Base-by-base conservation (phyloP, 164 flowering plant genomes). In the Tetracentron sinense region DNA sequence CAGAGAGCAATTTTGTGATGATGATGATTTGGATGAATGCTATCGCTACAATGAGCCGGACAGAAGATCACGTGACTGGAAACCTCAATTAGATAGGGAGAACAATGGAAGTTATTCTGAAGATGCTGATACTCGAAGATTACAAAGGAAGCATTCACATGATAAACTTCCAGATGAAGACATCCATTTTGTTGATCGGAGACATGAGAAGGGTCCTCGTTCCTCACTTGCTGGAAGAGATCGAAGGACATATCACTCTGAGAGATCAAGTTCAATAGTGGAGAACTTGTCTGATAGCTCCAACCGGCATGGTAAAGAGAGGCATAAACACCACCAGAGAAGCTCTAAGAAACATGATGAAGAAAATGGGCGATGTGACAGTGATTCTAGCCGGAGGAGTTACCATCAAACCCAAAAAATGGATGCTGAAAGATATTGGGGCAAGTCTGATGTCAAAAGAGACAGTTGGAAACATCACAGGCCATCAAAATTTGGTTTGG, bases 211-310 rank as follows among this genome's bases (percentile, higher is more conserved):
- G 61, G 71, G 29, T 62, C 66, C 68, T 65, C 79, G 44, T 64
- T 67, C 75, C 49, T 64, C 77, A 3, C 46, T 56, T 56, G 31
- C 65, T 64, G 71, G 69, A 62, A 79, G 77, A 65, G 80, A 79
- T 46, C 65, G 35, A 38, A 70, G 58, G 66, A 38, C 65, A 8
- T 42, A 51, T 67, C 70, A 63, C 38, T 56, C 70, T 6, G 88
- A 76, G 49, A 78, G 66, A 67, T 74, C 80, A 49, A 68, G 63
- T 67, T 76, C 81, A 27, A 81, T 69, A 55, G 64, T 67, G 21
- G 79, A 78, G 42, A 77, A 76, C 42, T 51, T 47, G 28, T 73
- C 81, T 16, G 71, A 63, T 56, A 71, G 70, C 67, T 73, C 81
- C 28, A 64, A 58, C 42, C 62, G 61, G 30, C 73, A 64, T 47